phyloP scores from a whole-genome alignment of 306 rosid genomes.

The Quercus ilex region DNA sequence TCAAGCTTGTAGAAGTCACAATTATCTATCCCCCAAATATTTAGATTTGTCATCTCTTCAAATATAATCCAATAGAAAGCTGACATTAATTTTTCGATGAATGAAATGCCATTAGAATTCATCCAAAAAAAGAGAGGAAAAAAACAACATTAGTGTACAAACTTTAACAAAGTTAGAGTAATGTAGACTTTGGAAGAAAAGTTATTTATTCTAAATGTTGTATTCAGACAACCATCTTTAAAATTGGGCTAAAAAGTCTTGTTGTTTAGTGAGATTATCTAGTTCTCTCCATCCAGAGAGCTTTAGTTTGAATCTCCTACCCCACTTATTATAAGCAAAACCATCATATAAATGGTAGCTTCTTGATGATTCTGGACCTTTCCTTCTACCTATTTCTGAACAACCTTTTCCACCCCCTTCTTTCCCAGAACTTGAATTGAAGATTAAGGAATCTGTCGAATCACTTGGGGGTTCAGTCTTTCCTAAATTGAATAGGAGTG shows the following conservation, averaged over 20 bases:
- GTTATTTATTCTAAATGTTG: too few species aligned
- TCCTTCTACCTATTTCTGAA: slow-evolving; percentile 62
- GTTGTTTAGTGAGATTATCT: too few species aligned
- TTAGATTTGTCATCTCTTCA: background rate
- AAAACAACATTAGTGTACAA: too few species aligned
- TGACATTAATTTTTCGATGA: too few species aligned
- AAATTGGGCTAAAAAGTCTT: too few species aligned
- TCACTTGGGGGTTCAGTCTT: slow-evolving; percentile 72
- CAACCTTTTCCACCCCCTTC: slow-evolving; percentile 46
- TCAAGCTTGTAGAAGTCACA: slow-evolving; percentile 73
- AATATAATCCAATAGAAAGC: too few species aligned
- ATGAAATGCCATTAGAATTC: too few species aligned
- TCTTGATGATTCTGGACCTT: slow-evolving; percentile 64
- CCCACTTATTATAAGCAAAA: too few species aligned
- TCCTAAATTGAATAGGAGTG: slow-evolving; percentile 85
- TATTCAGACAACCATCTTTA: background rate
- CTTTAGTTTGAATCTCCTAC: too few species aligned
- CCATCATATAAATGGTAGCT: slow-evolving; percentile 29
- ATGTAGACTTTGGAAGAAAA: too few species aligned
- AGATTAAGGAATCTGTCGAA: slow-evolving; percentile 56
- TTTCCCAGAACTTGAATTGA: slow-evolving; percentile 69
- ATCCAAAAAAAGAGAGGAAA: too few species aligned
- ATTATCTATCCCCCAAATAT: slow-evolving; percentile 47
- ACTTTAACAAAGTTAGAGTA: too few species aligned
- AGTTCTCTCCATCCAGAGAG: slow-evolving; percentile 36